Evolutionary conservation across 2,329 filamentous ascomycete genomes (phyloP).

Genomic region (Sporothrix brunneoviolacea): DNA sequence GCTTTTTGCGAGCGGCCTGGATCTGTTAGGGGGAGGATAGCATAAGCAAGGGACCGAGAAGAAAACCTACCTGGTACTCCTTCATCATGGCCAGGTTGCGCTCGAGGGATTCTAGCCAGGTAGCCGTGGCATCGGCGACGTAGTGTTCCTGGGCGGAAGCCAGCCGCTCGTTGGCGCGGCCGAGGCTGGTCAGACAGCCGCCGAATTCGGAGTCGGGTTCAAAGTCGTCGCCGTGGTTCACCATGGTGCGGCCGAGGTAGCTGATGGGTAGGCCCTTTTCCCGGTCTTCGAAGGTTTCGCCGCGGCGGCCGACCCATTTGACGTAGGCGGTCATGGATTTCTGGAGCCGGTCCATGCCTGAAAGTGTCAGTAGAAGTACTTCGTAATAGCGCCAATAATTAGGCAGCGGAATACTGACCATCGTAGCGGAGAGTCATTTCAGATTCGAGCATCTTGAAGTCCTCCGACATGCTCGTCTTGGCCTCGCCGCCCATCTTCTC

Average conservation of each 20-base stretch:
- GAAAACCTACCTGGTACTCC: slow-evolving; percentile 73
- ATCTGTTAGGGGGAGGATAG: neutral
- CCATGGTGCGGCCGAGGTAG: slow-evolving; percentile 78
- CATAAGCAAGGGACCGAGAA: neutral
- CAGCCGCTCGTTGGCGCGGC: slow-evolving; percentile 80
- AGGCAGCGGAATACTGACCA: slow-evolving; percentile 47
- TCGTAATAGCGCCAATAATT: neutral
- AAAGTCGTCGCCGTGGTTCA: slow-evolving; percentile 85
- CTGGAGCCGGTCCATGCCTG: slow-evolving; percentile 81
- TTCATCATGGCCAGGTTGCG: slow-evolving; percentile 90
- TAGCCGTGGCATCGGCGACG: slow-evolving; percentile 66
- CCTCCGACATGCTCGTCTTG: slow-evolving; percentile 79
- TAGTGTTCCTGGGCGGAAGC: slow-evolving; percentile 81
- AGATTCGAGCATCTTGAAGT: slow-evolving; percentile 82
- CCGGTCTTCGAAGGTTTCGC: slow-evolving; percentile 72
- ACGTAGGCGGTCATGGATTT: slow-evolving; percentile 78
- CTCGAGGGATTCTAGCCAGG: slow-evolving; percentile 89
- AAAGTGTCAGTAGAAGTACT: slow-evolving; percentile 37
- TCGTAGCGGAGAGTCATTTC: slow-evolving; percentile 89
- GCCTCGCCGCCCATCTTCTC: slow-evolving; percentile 92
- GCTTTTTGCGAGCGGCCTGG: slow-evolving; percentile 80
- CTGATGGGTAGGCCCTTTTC: slow-evolving; percentile 78
- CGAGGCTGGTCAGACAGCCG: slow-evolving; percentile 72
- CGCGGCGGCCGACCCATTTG: slow-evolving; percentile 79
- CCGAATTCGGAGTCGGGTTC: slow-evolving; percentile 87